Base-by-base conservation (phyloP, 2,329 filamentous ascomycete genomes). In the Teratosphaeria nubilosa region DNA sequence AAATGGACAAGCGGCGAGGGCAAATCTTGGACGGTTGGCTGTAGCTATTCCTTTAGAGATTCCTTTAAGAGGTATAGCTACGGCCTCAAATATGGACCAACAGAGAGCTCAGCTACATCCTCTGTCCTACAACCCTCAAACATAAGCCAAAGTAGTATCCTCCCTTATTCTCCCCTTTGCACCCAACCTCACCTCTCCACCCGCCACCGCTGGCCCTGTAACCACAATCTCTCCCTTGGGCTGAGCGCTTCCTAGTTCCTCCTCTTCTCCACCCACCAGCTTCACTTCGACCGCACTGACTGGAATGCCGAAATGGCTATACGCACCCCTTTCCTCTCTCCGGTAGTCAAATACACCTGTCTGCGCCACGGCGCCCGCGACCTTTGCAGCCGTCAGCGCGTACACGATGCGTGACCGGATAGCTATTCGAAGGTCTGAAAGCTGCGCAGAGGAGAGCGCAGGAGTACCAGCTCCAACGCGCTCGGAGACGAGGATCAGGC, bases 311-410 rank as follows among this genome's bases (percentile, higher is more conserved):
- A 97, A 96, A 72, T 95, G 91, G 59, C 74, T 78, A 52, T 76
- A 74, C 51, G 73, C 74, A 13, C 64, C 62, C 20, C 73, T 72
- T 37, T 74, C 74, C 11, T 76, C 55, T 80, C 79, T 64, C 54
- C 92, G 80, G 72, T 97, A 97, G 71, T 97, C 92, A 69, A 89
- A 95, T 45, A 91, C 80, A 61, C 89, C 86, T 7, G 89, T 95
- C 75, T 97, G 92, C 1, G 87, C 79, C n/a, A 95, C 83, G 0
- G 91, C 87, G 41, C 94, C 94, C 1, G 91, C 92, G n/a, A 97
- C 88, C 60, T 84, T 83, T 25, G 90, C 78, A 0, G 88, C 85
- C 20, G 90, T 88, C 57, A 99, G 79, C 2, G 91, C 91, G 72
- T 97, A 96, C 55, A 95, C 80, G 58, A 96, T 79, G 55, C 90